Conservation (phyloP, 2,329 filamentous ascomycete species). For the Cladosporium sphaerospermum region DNA sequence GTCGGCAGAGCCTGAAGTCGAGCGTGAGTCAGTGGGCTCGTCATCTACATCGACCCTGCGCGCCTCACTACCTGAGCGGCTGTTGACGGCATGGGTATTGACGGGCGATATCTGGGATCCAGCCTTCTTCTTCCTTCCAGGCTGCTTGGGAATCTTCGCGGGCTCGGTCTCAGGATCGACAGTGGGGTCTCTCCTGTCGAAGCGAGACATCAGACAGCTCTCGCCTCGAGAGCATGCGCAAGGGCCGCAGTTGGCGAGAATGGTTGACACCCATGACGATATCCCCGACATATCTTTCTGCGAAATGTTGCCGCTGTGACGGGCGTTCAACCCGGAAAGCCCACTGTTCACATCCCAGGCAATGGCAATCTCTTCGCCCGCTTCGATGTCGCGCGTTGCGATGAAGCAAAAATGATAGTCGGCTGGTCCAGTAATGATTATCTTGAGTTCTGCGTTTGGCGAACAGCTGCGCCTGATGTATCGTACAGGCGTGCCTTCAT, state of each 20-base stretch:
- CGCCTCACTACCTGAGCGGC: conserved; percentile 55
- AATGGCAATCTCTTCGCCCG: conserved; percentile 63
- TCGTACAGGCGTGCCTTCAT: conserved; percentile 77
- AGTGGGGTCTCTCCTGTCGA: conserved; percentile 26
- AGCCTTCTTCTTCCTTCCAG: conserved; percentile 43
- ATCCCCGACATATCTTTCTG: conserved; percentile 19
- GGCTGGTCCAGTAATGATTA: conserved; percentile 68
- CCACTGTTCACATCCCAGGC: conserved; percentile 44
- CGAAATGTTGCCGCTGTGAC: conserved; percentile 15
- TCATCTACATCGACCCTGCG: conserved; percentile 45
- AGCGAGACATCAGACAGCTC: conserved; percentile 30
- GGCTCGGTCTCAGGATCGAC: conserved; percentile 19
- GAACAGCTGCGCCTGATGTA: conserved; percentile 89
- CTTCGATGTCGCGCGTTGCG: conserved; percentile 70
- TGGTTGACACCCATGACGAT: conserved; percentile 54
- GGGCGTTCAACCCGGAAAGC: conserved; percentile 18
- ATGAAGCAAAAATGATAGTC: conserved; percentile 93
- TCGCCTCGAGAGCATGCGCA: conserved; percentile 60
- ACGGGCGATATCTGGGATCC: conserved; percentile 47
- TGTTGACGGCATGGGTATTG: conserved; percentile 50
- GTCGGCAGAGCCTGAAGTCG: conserved; percentile 51
- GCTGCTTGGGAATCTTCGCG: conserved; percentile 36
- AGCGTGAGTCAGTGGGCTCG: conserved; percentile 53
- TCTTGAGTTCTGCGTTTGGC: conserved; percentile 83
- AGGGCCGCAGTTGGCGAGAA: conserved; percentile 71